phyloP scores from a whole-genome alignment of 139 green algal species.

The Penium margaritaceum region DNA sequence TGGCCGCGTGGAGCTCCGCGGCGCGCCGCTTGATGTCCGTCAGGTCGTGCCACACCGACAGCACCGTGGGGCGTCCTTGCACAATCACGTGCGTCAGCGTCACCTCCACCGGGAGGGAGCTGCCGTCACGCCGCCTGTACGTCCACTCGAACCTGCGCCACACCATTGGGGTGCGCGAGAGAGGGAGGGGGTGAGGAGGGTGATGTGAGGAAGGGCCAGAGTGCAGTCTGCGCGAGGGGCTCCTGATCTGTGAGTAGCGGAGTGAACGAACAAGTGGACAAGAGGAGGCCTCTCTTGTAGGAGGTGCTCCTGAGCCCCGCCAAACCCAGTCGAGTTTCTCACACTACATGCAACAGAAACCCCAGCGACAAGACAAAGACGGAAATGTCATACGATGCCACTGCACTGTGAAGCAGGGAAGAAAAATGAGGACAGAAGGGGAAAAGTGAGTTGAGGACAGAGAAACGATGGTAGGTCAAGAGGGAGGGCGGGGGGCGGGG shows the following conservation, averaged over 20 bases:
- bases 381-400: no score
- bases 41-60: constrained; percentile 50
- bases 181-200: no score
- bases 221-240: no score
- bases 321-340: background rate
- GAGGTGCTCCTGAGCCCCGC: background rate
- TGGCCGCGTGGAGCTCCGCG: constrained; percentile 15
- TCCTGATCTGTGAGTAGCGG: no score
- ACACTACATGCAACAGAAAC: background rate
- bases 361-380: no score
- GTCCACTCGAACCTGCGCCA: constrained; percentile 32
- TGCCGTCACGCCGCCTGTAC: constrained; percentile 14
- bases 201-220: no score
- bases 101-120: constrained; percentile 8
- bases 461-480: no score
- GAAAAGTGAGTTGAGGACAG: no score
- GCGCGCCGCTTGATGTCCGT: constrained; percentile 35
- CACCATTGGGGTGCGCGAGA: background rate
- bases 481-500: background rate
- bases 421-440: no score
- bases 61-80: constrained; percentile 4
- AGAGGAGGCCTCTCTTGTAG: background rate
- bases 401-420: background rate
- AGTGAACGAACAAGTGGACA: background rate
- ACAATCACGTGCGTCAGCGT: constrained; percentile 7